Evolutionary conservation across 2,329 filamentous ascomycete species (phyloP).

Genomic region (Venturia nashicola): DNA sequence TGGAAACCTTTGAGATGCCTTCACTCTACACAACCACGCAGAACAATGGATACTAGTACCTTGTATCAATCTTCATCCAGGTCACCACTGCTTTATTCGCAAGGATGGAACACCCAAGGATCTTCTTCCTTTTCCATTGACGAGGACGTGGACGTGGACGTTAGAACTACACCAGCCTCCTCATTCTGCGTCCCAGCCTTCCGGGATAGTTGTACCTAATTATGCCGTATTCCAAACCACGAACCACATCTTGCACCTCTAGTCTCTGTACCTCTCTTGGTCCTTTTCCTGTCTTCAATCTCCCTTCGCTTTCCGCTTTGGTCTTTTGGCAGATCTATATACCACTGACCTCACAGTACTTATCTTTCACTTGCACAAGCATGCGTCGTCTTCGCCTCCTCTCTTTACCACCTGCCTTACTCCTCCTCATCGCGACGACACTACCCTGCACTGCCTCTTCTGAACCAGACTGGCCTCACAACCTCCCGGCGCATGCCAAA

Average conservation of each 20-base stretch:
- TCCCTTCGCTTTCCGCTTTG: background rate
- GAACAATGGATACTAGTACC: background rate
- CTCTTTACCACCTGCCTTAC: constrained; percentile 8
- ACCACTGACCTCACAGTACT: background rate
- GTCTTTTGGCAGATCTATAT: background rate
- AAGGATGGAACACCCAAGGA: background rate
- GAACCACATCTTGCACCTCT: background rate
- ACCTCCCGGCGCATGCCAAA: constrained; percentile 32
- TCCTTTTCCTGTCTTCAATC: background rate
- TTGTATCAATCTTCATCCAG: background rate
- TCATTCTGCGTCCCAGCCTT: background rate
- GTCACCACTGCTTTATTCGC: background rate
- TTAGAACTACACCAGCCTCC: background rate
- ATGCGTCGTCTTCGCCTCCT: constrained; percentile 7
- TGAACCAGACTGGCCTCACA: constrained; percentile 32
- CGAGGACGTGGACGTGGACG: background rate
- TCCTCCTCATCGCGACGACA: constrained; percentile 7
- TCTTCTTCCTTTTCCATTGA: background rate
- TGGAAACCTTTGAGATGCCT: background rate
- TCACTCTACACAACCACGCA: background rate
- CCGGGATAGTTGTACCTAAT: background rate
- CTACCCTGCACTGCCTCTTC: constrained; percentile 10
- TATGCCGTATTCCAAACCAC: background rate
- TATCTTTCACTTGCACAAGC: background rate
- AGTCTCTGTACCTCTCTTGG: background rate